Percentiles rank a stretch among this genome's conserved stretches.
These are phyloP conservation scores for Aspergillus arachidicola DNA, from an alignment of 2,329 filamentous ascomycete genomes.

Conservation along the genomic window DNA sequence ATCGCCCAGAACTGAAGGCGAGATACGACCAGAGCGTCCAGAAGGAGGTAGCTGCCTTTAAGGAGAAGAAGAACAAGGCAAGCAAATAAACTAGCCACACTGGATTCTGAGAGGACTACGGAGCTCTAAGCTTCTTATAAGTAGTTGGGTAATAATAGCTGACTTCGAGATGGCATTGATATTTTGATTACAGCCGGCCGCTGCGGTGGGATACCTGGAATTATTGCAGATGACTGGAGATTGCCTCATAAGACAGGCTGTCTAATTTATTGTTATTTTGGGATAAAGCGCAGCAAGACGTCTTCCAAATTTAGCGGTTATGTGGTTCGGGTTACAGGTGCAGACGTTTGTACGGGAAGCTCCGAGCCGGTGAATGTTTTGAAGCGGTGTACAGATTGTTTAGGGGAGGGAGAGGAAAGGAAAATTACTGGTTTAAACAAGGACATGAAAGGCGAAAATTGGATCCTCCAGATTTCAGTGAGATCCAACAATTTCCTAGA, in stretches of 20 bases:
- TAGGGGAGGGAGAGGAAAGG: background rate
- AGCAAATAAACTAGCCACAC: slow-evolving; percentile 19
- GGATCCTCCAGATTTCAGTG: background rate
- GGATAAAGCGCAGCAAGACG: background rate
- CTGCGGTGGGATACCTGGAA: background rate
- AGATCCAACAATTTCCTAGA: slow-evolving; percentile 5
- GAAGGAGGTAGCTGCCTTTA: slow-evolving; percentile 76
- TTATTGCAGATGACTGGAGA: background rate
- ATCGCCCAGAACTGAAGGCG: slow-evolving; percentile 81
- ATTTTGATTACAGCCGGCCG: background rate
- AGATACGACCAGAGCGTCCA: slow-evolving; percentile 76
- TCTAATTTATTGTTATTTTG: slow-evolving; percentile 4
- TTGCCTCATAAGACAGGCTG: background rate
- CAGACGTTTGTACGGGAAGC: background rate
- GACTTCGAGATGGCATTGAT: background rate
- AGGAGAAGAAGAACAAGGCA: slow-evolving; percentile 48
- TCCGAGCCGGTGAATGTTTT: background rate
- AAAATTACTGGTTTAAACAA: background rate
- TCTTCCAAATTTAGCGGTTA: background rate
- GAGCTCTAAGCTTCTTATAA: background rate
- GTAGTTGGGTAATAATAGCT: background rate
- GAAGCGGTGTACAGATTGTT: slow-evolving; percentile 1
- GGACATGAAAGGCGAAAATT: background rate
- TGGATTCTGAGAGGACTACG: background rate
- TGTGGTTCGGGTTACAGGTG: background rate